Percentiles rank a stretch among this genome's conserved stretches.
phyloP scores from a whole-genome alignment of 2,329 filamentous ascomycete species.

The Microcyclospora tardicrescens region DNA sequence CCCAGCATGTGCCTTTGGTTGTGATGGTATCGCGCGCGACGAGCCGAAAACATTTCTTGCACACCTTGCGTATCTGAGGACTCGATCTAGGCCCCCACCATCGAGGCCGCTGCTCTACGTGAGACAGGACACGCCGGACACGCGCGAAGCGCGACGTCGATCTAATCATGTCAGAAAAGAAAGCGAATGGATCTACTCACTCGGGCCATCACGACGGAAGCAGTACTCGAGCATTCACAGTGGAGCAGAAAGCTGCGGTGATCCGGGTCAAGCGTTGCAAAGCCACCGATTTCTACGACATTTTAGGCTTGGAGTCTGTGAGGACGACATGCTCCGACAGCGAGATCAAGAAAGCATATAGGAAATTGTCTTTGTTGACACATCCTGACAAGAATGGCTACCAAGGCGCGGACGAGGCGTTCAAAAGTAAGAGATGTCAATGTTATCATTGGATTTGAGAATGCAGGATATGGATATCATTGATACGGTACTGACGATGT shows the following conservation, averaged over 20 bases:
- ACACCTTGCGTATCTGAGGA: no score
- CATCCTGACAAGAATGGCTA: slow-evolving; percentile 99
- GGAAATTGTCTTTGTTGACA: slow-evolving; percentile 83
- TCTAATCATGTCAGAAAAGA: slow-evolving; percentile 4
- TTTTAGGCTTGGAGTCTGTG: slow-evolving; percentile 59
- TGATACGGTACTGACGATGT: slow-evolving; percentile 1
- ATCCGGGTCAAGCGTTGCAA: slow-evolving; percentile 74
- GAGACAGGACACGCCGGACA: background rate
- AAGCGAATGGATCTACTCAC: no score
- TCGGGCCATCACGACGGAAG: slow-evolving; percentile 57
- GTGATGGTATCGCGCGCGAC: no score
- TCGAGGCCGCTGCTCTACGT: no score
- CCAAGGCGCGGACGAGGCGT: slow-evolving; percentile 88
- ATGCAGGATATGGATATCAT: background rate
- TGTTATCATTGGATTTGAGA: background rate
- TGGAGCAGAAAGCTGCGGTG: slow-evolving; percentile 84
- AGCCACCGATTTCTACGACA: slow-evolving; percentile 89
- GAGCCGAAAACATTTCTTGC: no score
- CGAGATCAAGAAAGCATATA: slow-evolving; percentile 96
- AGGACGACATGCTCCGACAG: slow-evolving; percentile 55
- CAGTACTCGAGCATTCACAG: slow-evolving; percentile 65
- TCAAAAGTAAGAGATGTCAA: slow-evolving; percentile 55
- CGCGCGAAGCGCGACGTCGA: background rate
- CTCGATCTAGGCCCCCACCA: no score
- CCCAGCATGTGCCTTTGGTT: no score